Base-by-base conservation (phyloP, 306 rosid species). In the Clitoria ternatea region DNA sequence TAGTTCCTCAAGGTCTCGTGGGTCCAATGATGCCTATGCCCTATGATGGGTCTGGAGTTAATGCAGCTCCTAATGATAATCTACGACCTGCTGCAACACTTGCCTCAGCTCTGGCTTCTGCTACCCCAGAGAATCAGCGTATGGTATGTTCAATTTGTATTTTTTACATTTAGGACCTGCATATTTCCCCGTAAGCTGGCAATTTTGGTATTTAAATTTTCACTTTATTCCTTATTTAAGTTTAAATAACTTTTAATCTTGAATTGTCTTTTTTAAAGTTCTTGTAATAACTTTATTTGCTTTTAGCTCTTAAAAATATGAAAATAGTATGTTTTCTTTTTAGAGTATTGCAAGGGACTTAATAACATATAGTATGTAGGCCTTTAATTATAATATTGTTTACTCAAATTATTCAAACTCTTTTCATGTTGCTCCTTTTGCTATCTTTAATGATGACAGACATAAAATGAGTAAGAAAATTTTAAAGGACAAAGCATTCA, bases 101-200 rank as follows among this genome's bases (percentile, higher is more conserved):
- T 59, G 84, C 93, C 47, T 93, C 98, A 22, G 84, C 92, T 14
- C 72, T 92, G 73, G 92, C 98, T 23, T 85, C 94, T 47, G 97
- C 98, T 30, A 81, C 87, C 40, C 96, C 84, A 1, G 90, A 90
- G 44, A 74, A 84, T 48, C 97, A 88, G 82, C 92, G 88, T 14
- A 4, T 77, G 89, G 98, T 93, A 79, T 7, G 83, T 70, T 17
- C 20, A 27, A 8, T 2, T 72, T 56, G 39, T n/a, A 2, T 62
- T 11, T 62, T 45, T 17, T 47, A 8, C 15, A 2, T 26, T 29
- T 63, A 65, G 19, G 12, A 23, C n/a, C 43, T 29, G 12, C 33
- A 23, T 19, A 50, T 64, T 48, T 43, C 17, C 14, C 29, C 40
- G 44, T 19, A 19, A 29, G 19, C 3, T 29, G 44, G 42, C 1